These are phyloP conservation scores for Aeschynomene evenia DNA, from an alignment of 306 rosid species.

Conservation along the genomic window DNA sequence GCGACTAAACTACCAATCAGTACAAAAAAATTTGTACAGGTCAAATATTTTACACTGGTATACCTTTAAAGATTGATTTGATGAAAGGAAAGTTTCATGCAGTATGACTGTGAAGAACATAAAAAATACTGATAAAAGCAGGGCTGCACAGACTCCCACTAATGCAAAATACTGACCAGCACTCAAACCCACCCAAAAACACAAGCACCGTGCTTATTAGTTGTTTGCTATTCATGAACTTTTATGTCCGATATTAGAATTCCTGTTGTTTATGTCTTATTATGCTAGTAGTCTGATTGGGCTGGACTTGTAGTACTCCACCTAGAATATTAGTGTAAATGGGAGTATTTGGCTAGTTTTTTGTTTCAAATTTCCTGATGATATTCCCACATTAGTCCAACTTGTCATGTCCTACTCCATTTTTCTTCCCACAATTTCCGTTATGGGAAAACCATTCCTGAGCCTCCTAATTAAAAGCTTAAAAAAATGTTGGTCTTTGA, in stretches of 20 bases:
- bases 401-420: neutral
- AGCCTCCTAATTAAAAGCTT: slow-evolving; percentile 7
- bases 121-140: neutral
- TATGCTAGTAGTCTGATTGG: neutral
- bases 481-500: slow-evolving; percentile 2
- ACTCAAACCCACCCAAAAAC: neutral
- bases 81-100: neutral
- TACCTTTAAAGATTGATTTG: slow-evolving; percentile 19
- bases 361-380: neutral
- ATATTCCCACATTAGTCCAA: neutral
- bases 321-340: neutral
- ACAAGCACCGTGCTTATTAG: slow-evolving; percentile 1
- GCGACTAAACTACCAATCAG: no score
- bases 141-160: neutral
- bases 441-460: neutral
- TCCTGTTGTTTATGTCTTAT: slow-evolving; percentile 6
- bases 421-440: neutral
- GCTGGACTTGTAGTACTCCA: neutral
- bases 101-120: neutral
- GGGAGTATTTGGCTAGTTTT: neutral
- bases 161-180: neutral
- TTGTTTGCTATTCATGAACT: slow-evolving; percentile 17
- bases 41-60: slow-evolving; percentile 21
- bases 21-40: neutral
- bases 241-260: neutral